Conservation (phyloP, 1,284 basidiomycete genomes). For the Vanrija sp. region DNA sequence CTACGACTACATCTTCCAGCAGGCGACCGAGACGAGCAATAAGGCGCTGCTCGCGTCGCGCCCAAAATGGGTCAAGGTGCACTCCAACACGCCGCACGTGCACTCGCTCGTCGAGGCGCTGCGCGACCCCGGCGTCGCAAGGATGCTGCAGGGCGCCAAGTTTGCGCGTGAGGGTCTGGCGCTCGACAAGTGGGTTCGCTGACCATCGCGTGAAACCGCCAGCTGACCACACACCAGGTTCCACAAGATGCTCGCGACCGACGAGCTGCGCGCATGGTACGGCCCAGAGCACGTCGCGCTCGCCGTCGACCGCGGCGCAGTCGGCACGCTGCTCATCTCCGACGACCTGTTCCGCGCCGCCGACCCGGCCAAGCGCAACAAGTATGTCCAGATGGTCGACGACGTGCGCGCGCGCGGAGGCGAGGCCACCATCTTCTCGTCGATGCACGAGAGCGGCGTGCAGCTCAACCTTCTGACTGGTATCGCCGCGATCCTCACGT, state of each 20-base stretch:
- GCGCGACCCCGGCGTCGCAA: slow-evolving; percentile 79
- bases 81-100: slow-evolving; percentile 89
- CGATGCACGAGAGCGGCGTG: slow-evolving; percentile 98
- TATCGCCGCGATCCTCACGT: slow-evolving; percentile 92
- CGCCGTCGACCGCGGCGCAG: slow-evolving; percentile 87
- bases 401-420: slow-evolving; percentile 82
- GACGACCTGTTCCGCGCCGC: slow-evolving; percentile 88
- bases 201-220: not conserved
- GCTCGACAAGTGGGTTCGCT: slow-evolving; percentile 67
- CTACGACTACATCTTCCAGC: slow-evolving; percentile 76
- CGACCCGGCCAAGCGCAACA: slow-evolving; percentile 69
- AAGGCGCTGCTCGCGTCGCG: slow-evolving; percentile 72
- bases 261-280: slow-evolving; percentile 98
- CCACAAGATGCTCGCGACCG: slow-evolving; percentile 90
- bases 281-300: slow-evolving; percentile 89
- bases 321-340: slow-evolving; percentile 90
- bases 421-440: slow-evolving; percentile 93
- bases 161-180: slow-evolving; percentile 91
- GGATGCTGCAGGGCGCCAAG: slow-evolving; percentile 84
- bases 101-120: slow-evolving; percentile 93
- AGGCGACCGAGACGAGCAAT: slow-evolving; percentile 76
- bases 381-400: slow-evolving; percentile 86
- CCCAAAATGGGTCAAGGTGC: slow-evolving; percentile 85
- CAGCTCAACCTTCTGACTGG: slow-evolving; percentile 91
- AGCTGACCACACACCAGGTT: slow-evolving; percentile 57